Evolutionary conservation across 805 yeast species (phyloP), one percentile per base, ranked within the genome.

Genomic region (Saturnispora mendoncae): DNA sequence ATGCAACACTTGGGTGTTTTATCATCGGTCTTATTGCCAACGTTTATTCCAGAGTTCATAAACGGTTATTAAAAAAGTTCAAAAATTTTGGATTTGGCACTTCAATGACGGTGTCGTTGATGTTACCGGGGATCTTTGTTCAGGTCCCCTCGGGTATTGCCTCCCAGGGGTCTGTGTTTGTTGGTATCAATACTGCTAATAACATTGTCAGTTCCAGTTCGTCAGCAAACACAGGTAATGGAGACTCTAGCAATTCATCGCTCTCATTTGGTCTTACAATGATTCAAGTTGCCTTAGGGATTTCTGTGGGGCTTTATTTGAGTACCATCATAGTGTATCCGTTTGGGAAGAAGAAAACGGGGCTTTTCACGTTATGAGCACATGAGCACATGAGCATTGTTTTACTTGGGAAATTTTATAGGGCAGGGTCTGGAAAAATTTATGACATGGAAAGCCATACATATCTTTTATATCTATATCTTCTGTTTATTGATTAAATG

Each of bases 121-220:
- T 90, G 95, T 62, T 90, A 42, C 97, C 97, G 0, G 97, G 90
- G 0, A 85, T 90, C 35, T 88, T 90, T 55, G 94, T 86, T 3
- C 94, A 84, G 59, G 97, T 90, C 34, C 97, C 97, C 3, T 80
- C 90, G 1, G 97, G 97, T 58, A 78, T 90, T 46, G 96, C 97
- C 2, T 78, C 95, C 0, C 90, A 87, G 52, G 83, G 94, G 28
- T 75, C 94, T 3, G 69, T 90, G 38, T 68, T 88, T 9, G 74
- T 94, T 0, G 97, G 97, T 43, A 70, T 90, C 13, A 64, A 67
- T 25, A 71, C 76, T 32, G 97, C 97, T 1, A 78, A 87, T 51
- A 66, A 67, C 44, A 72, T 88, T 40, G 78, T 74, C 6, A 65
- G 72, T 28, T 47, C 62, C 0, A 54, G 65, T 3, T 49, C 60